These are phyloP conservation scores for Paecilomyces dactylethromorphus DNA, from an alignment of 2,329 filamentous ascomycete species.

Conservation along the genomic window DNA sequence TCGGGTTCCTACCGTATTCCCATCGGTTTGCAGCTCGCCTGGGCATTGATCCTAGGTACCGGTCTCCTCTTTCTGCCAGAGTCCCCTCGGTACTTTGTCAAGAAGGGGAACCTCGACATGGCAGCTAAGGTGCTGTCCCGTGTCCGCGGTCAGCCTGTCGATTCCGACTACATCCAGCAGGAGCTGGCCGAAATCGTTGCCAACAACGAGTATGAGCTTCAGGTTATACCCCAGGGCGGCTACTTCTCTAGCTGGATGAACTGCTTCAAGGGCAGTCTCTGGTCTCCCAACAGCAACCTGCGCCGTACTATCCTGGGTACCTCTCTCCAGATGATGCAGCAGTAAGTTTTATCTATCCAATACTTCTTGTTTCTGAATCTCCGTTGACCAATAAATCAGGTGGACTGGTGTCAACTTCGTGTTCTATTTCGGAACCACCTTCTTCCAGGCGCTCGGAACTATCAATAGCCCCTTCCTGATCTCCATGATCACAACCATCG, in stretches of 20 bases:
- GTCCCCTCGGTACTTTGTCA: slow-evolving; percentile 79
- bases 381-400: not conserved
- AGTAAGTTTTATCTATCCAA: slow-evolving; percentile 34
- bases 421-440: slow-evolving; percentile 80
- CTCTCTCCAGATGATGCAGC: slow-evolving; percentile 74
- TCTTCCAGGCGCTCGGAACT: slow-evolving; percentile 71
- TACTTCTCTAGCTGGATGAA: slow-evolving; percentile 64
- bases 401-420: slow-evolving; percentile 88
- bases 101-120: slow-evolving; percentile 61
- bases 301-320: slow-evolving; percentile 66
- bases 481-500: slow-evolving; percentile 75
- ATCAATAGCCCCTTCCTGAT: slow-evolving; percentile 72
- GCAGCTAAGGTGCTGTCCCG: slow-evolving; percentile 58
- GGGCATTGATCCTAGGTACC: slow-evolving; percentile 66
- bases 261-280: slow-evolving; percentile 54
- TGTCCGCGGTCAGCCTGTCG: slow-evolving; percentile 66
- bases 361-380: slow-evolving; percentile 2
- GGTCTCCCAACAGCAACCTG: slow-evolving; percentile 48
- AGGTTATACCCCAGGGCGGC: slow-evolving; percentile 57
- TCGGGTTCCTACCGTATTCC: slow-evolving; percentile 72
- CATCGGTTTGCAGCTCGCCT: slow-evolving; percentile 72
- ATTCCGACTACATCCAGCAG: slow-evolving; percentile 68
- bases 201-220: slow-evolving; percentile 79
- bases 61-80: slow-evolving; percentile 76
- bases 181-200: slow-evolving; percentile 82